These are phyloP conservation scores for Saprolegnia parasitica DNA, from an alignment of 352 stramenopile genomes.

Conservation along the genomic window DNA sequence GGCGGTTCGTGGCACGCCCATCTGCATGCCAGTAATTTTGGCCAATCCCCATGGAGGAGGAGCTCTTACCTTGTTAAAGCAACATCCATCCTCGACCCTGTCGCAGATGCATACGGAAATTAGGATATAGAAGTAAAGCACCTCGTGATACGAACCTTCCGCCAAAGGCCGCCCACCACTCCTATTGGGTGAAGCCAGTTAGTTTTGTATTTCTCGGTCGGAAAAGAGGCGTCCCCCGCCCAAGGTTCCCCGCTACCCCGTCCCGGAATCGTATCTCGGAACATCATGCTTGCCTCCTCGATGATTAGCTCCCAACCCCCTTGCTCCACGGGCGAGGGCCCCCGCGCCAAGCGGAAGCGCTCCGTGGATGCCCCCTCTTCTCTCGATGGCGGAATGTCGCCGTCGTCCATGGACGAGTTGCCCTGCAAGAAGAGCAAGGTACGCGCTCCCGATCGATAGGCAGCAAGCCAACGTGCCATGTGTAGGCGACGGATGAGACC, in stretches of 20 bases:
- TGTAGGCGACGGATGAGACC: conserved; percentile 20
- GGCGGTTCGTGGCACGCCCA: too few relatives aligned
- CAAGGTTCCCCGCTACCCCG: background rate
- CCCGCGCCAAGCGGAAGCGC: conserved; percentile 9
- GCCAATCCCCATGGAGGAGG: too few relatives aligned
- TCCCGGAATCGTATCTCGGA: background rate
- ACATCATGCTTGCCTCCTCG: conserved; percentile 26
- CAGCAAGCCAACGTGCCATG: background rate
- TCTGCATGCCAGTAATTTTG: too few relatives aligned
- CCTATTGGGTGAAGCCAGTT: background rate
- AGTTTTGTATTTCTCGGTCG: background rate
- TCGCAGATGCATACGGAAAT: background rate
- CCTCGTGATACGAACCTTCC: too few relatives aligned
- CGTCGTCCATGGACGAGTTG: conserved; percentile 22
- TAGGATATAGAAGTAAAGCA: background rate
- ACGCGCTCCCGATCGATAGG: background rate
- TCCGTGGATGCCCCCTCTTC: conserved; percentile 4
- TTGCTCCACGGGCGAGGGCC: background rate
- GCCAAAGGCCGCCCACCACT: background rate
- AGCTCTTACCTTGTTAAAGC: too few relatives aligned
- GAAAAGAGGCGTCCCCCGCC: background rate
- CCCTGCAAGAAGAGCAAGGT: conserved; percentile 18
- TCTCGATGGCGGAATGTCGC: background rate
- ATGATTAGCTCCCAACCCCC: conserved; percentile 20
- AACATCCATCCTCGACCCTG: background rate